phyloP scores from a whole-genome alignment of 2,329 filamentous ascomycete species.

The Cladosporium sp. region DNA sequence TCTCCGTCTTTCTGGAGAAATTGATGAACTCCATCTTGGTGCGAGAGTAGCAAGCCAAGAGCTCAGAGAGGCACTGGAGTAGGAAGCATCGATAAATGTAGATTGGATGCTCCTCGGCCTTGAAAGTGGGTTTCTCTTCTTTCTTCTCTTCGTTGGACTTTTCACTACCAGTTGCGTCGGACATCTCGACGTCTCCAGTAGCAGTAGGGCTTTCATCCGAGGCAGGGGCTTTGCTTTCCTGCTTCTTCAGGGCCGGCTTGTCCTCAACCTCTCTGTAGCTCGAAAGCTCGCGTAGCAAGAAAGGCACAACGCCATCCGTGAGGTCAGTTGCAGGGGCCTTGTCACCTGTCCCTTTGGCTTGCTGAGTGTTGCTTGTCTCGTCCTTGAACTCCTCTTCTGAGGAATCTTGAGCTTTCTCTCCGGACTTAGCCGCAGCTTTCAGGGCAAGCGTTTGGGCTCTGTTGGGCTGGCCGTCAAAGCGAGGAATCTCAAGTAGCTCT shows the following conservation, averaged over 20 bases:
- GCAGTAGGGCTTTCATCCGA: slow-evolving; percentile 30
- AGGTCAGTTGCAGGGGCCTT: slow-evolving; percentile 86
- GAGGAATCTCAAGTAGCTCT: slow-evolving; percentile 70
- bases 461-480: slow-evolving; percentile 53
- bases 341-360: slow-evolving; percentile 62
- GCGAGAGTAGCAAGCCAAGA: slow-evolving; percentile 85
- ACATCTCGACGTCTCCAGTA: slow-evolving; percentile 49
- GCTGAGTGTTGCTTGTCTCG: slow-evolving; percentile 34
- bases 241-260: slow-evolving; percentile 53
- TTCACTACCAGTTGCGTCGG: slow-evolving; percentile 28
- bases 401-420: slow-evolving; percentile 9
- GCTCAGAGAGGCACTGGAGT: slow-evolving; percentile 83
- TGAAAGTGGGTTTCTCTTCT: slow-evolving; percentile 69
- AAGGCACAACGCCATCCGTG: slow-evolving; percentile 91
- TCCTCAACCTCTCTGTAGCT: slow-evolving; percentile 92
- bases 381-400: slow-evolving; percentile 50
- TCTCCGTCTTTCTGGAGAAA: slow-evolving; percentile 86
- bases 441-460: slow-evolving; percentile 50
- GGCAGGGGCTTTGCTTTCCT: slow-evolving; percentile 40
- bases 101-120: slow-evolving; percentile 86
- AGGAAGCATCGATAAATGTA: slow-evolving; percentile 96
- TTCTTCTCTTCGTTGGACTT: slow-evolving; percentile 51
- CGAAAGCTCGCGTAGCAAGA: slow-evolving; percentile 84
- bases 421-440: slow-evolving; percentile 32
- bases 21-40: slow-evolving; percentile 99